Evolutionary conservation across 225 moss, liverwort and hornwort species (phyloP).

Genomic region (Polytrichum formosum): DNA sequence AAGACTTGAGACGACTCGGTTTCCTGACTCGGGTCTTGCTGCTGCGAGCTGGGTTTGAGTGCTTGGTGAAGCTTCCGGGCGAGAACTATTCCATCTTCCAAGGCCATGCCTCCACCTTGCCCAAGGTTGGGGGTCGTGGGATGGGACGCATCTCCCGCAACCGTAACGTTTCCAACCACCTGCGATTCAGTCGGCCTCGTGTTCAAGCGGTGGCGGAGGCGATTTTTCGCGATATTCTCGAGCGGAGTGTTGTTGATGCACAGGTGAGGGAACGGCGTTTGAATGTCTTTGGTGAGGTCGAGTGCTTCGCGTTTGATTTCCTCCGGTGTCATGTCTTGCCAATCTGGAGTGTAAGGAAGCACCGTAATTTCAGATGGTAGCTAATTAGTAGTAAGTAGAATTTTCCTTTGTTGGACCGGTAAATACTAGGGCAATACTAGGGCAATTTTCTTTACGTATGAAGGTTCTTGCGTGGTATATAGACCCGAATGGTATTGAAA

Average conservation of each 20-base stretch:
- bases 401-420: too few species aligned
- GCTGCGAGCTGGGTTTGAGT: background rate
- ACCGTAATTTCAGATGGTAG: background rate
- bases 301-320: slow-evolving; percentile 44
- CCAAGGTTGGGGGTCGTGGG: slow-evolving; percentile 62
- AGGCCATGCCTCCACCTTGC: slow-evolving; percentile 66
- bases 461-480: too few species aligned
- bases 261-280: slow-evolving; percentile 21
- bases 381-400: too few species aligned
- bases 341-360: slow-evolving; percentile 26
- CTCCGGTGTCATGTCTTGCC: slow-evolving; percentile 24
- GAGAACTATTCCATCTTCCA: slow-evolving; percentile 62
- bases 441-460: too few species aligned
- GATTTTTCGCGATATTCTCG: slow-evolving; percentile 32
- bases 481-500: too few species aligned
- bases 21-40: too few species aligned
- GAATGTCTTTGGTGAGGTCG: slow-evolving; percentile 12
- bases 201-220: slow-evolving; percentile 48
- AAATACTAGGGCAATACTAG: too few species aligned
- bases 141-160: slow-evolving; percentile 70
- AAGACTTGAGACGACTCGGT: background rate
- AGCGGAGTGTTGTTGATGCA: slow-evolving; percentile 42
- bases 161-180: slow-evolving; percentile 36
- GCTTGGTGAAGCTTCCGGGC: slow-evolving; percentile 27
- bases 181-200: slow-evolving; percentile 31